These are phyloP conservation scores for Exophiala viscosa DNA, from an alignment of 2,329 filamentous ascomycete genomes.

Conservation along the genomic window DNA sequence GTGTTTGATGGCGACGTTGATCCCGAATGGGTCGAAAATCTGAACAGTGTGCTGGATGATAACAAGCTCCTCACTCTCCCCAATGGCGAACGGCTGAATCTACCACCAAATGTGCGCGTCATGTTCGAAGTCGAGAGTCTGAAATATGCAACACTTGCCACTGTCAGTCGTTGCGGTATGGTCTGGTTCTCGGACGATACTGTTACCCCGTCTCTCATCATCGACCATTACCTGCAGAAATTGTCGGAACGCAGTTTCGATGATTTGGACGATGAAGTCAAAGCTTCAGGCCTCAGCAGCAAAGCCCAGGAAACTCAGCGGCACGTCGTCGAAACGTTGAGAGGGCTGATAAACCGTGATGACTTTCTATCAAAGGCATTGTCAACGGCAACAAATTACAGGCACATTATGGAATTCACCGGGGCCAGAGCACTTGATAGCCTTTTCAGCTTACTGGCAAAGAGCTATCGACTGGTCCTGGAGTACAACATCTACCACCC, in stretches of 20 bases:
- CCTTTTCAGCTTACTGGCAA: slow-evolving; percentile 92
- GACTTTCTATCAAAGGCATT: slow-evolving; percentile 77
- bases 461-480: slow-evolving; percentile 83
- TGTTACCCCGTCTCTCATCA: slow-evolving; percentile 88
- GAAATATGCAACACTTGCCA: slow-evolving; percentile 94
- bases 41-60: slow-evolving; percentile 99
- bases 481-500: slow-evolving; percentile 94
- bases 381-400: slow-evolving; percentile 69
- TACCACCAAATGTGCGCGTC: slow-evolving; percentile 92
- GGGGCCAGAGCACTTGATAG: slow-evolving; percentile 85
- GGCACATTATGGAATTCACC: slow-evolving; percentile 98
- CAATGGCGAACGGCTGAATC: slow-evolving; percentile 93
- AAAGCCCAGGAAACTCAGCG: slow-evolving; percentile 76
- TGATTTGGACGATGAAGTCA: slow-evolving; percentile 88
- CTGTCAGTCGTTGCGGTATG: slow-evolving; percentile 99
- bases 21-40: slow-evolving; percentile 98
- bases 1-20: slow-evolving; percentile 99
- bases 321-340: slow-evolving; percentile 74
- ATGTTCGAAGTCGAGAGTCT: slow-evolving; percentile 99
- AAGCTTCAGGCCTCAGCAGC: slow-evolving; percentile 70
- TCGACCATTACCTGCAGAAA: slow-evolving; percentile 81
- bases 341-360: slow-evolving; percentile 70
- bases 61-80: slow-evolving; percentile 96
- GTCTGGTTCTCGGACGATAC: slow-evolving; percentile 99
- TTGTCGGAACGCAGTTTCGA: slow-evolving; percentile 83